Evolutionary conservation across 495 filamentous ascomycete species (phyloP).

Genomic region (Platismatia glauca): DNA sequence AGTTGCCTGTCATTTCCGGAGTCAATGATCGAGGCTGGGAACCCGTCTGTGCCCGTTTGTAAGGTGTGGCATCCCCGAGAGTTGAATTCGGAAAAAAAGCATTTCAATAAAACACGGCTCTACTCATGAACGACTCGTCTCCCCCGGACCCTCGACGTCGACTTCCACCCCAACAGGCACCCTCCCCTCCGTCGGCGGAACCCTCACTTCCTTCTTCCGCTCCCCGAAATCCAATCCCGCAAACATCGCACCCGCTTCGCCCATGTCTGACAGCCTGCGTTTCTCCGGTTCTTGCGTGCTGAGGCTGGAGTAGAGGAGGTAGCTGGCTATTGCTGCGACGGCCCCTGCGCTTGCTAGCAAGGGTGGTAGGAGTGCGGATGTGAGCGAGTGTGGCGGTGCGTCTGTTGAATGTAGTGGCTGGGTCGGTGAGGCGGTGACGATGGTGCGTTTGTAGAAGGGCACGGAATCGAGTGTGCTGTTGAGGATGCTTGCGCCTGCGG

Average conservation of each 20-base stretch:
- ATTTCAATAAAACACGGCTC: not conserved
- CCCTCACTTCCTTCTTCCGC: not conserved
- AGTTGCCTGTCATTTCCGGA: not conserved
- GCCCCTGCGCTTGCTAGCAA: not conserved
- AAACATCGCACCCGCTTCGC: constrained; percentile 24
- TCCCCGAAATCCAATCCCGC: constrained; percentile 11
- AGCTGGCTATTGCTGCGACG: not conserved
- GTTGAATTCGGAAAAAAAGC: not conserved
- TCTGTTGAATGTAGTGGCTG: not conserved
- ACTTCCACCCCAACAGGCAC: constrained; percentile 8
- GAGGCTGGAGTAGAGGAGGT: not conserved
- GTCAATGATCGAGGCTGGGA: not conserved
- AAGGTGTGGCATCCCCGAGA: not conserved
- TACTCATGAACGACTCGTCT: not conserved
- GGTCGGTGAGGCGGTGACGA: not conserved
- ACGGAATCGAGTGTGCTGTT: not conserved
- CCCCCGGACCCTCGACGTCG: not conserved
- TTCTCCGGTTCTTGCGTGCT: not conserved
- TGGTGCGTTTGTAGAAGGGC: not conserved
- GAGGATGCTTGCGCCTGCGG: not conserved
- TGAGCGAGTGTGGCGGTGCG: not conserved
- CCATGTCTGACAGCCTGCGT: constrained; percentile 16
- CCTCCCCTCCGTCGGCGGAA: not conserved
- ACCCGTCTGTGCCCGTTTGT: not conserved
- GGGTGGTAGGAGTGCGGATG: not conserved